Percentiles rank a stretch among this genome's conserved stretches.
Evolutionary conservation across 257 asterid genomes (phyloP).

Genomic region (Mitragyna speciosa): DNA sequence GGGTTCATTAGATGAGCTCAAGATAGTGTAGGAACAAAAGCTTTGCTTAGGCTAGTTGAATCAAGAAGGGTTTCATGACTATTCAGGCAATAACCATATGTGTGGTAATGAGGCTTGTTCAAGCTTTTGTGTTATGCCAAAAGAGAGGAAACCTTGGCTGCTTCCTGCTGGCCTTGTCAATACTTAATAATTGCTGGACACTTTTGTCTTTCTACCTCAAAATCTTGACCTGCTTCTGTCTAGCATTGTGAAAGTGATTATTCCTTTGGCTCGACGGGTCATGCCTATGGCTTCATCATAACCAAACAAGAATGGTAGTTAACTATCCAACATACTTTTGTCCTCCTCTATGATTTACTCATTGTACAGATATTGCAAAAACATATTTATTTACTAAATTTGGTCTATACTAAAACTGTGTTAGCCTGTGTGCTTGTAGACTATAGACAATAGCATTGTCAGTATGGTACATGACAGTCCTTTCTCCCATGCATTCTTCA

Average conservation of each 20-base stretch:
- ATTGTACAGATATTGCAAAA: not conserved
- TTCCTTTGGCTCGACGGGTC: not conserved
- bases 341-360: not conserved
- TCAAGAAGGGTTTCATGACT: not conserved
- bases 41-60: not conserved
- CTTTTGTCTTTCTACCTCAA: not conserved
- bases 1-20: not conserved
- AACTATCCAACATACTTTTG: not conserved
- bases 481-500: not conserved
- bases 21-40: not conserved
- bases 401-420: not conserved
- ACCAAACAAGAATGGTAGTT: not conserved
- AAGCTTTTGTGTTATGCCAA: not conserved
- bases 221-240: not conserved
- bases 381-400: too few species aligned
- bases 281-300: too few species aligned
- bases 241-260: not conserved
- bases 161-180: not conserved
- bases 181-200: not conserved
- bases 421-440: not conserved
- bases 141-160: not conserved
- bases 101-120: not conserved
- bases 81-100: not conserved
- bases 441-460: not conserved
- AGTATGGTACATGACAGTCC: not conserved